Evolutionary conservation across 2,329 filamentous ascomycete species (phyloP).

Genomic region (Lasiodiplodia sp.): DNA sequence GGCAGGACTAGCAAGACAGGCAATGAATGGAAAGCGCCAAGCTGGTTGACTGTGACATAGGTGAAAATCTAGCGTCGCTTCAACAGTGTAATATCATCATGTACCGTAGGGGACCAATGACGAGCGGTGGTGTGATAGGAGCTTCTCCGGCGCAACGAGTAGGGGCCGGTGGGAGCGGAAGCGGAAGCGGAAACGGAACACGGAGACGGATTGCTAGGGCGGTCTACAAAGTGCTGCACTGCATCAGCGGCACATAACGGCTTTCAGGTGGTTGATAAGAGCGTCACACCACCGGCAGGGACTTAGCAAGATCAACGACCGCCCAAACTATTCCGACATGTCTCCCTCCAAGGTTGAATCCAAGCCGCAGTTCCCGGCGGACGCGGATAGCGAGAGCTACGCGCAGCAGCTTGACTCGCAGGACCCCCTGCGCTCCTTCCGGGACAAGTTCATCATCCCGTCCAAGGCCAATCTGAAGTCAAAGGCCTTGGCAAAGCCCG

Average conservation of each 20-base stretch:
- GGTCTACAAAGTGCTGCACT: slow-evolving; percentile 9
- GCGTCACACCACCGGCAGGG: slow-evolving; percentile 15
- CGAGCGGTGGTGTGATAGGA: slow-evolving; percentile 20
- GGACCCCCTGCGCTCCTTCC: slow-evolving; percentile 27
- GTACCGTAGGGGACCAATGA: slow-evolving; percentile 14
- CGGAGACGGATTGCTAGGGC: slow-evolving; percentile 3
- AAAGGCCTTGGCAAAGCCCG: slow-evolving; percentile 21
- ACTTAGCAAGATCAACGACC: slow-evolving; percentile 6
- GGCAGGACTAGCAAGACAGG: slow-evolving; percentile 7
- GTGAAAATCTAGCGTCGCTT: slow-evolving; percentile 6
- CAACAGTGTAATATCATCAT: slow-evolving; percentile 16
- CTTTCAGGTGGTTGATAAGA: slow-evolving; percentile 17
- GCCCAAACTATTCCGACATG: neutral
- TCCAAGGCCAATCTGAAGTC: slow-evolving; percentile 23
- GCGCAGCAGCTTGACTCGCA: slow-evolving; percentile 22
- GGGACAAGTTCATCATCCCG: slow-evolving; percentile 29
- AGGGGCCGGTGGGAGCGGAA: slow-evolving; percentile 15
- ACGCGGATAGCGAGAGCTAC: slow-evolving; percentile 24
- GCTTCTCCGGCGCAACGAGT: slow-evolving; percentile 9
- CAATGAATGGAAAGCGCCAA: slow-evolving; percentile 13
- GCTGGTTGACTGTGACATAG: neutral
- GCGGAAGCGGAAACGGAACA: slow-evolving; percentile 22
- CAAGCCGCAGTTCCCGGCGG: slow-evolving; percentile 26
- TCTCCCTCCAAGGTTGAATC: slow-evolving; percentile 24
- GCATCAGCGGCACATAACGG: slow-evolving; percentile 6